These are phyloP conservation scores for Bryum argenteum DNA, from an alignment of 225 moss, liverwort and hornwort species.

Conservation along the genomic window DNA sequence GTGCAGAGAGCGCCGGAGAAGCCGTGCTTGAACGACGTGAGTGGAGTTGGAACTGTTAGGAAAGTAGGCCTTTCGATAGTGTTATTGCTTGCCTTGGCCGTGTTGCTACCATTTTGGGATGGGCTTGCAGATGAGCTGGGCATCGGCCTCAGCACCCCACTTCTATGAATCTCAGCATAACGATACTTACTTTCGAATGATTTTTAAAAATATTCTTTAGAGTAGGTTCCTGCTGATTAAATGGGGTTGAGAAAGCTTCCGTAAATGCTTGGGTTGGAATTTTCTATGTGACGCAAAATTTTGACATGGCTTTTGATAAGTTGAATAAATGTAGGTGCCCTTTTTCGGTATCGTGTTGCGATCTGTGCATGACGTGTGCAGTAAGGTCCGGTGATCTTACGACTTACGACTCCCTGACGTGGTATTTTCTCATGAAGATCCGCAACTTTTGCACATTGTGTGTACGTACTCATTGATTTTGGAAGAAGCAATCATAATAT, in stretches of 20 bases:
- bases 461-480: too few species aligned
- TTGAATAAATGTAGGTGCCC: not conserved
- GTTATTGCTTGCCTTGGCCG: slow-evolving; percentile 67
- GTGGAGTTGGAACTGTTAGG: slow-evolving; percentile 71
- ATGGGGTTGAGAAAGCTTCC: slow-evolving; percentile 20
- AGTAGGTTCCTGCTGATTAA: slow-evolving; percentile 10
- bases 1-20: slow-evolving; percentile 78
- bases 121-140: slow-evolving; percentile 88
- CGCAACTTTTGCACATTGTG: too few species aligned
- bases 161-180: slow-evolving; percentile 32
- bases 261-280: not conserved
- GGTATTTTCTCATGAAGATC: too few species aligned
- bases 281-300: not conserved
- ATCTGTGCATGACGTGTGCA: not conserved
- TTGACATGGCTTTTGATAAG: not conserved
- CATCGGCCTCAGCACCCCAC: slow-evolving; percentile 66
- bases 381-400: not conserved
- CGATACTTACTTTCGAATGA: not conserved
- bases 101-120: slow-evolving; percentile 88
- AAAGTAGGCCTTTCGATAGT: slow-evolving; percentile 58
- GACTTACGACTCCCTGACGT: too few species aligned
- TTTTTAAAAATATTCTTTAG: not conserved
- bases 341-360: not conserved
- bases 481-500: too few species aligned
- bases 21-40: slow-evolving; percentile 80